A percentile compares a stretch with the other conserved stretches of the same genome.
Evolutionary conservation across 805 yeast genomes (phyloP).

Genomic region (Zygoascus ofunaensis): DNA sequence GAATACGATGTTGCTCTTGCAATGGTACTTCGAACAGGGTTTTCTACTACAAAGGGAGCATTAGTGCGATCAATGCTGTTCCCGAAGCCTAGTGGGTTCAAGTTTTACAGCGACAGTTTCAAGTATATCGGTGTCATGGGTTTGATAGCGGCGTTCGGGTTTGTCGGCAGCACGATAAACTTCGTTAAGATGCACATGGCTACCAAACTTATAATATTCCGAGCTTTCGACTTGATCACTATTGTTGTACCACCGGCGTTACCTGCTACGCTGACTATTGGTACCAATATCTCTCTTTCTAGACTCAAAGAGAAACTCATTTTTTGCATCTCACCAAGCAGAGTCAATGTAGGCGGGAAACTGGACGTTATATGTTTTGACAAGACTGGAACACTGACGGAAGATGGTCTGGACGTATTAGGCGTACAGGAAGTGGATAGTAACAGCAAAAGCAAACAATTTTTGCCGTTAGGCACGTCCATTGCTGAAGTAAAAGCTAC

Average conservation of each 20-base stretch:
- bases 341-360: slow-evolving; percentile 95
- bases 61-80: slow-evolving; percentile 90
- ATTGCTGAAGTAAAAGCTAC: neutral
- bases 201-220: slow-evolving; percentile 57
- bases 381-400: slow-evolving; percentile 95
- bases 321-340: slow-evolving; percentile 87
- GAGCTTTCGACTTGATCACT: slow-evolving; percentile 90
- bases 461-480: slow-evolving; percentile 8
- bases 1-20: slow-evolving; percentile 73
- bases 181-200: slow-evolving; percentile 71
- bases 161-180: slow-evolving; percentile 70
- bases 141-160: slow-evolving; percentile 73
- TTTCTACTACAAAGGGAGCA: slow-evolving; percentile 92
- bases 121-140: slow-evolving; percentile 95
- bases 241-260: slow-evolving; percentile 98
- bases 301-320: slow-evolving; percentile 61
- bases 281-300: slow-evolving; percentile 83
- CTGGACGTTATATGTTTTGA: slow-evolving; percentile 86
- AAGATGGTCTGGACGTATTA: slow-evolving; percentile 87
- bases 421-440: slow-evolving; percentile 39
- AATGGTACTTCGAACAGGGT: slow-evolving; percentile 81
- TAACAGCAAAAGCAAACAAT: slow-evolving; percentile 12
- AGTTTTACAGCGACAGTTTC: slow-evolving; percentile 89
- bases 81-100: slow-evolving; percentile 90
- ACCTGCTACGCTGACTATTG: slow-evolving; percentile 95